Conservation (phyloP, 176 grass and related monocot species). For the Hyparrhenia diplandra region DNA sequence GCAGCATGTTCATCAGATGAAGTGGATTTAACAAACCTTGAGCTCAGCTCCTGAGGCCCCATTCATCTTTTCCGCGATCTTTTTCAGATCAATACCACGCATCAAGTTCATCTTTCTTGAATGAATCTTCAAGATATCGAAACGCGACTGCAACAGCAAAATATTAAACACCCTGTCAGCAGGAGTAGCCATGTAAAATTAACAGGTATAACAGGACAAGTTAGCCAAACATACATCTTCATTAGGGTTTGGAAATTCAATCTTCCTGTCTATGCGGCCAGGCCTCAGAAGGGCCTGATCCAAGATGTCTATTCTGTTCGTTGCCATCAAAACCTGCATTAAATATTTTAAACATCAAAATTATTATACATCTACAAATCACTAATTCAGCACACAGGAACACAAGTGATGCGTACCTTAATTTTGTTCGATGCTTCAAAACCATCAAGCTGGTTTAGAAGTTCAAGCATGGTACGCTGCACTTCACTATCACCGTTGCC, state of each 20-base stretch:
- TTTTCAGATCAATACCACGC: constrained; percentile 98
- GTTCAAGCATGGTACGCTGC: constrained; percentile 98
- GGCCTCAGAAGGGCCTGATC: constrained; percentile 97
- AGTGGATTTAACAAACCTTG: constrained; percentile 55
- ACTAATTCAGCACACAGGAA: background rate
- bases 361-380: background rate
- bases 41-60: constrained; percentile 96
- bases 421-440: constrained; percentile 99
- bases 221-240: constrained; percentile 61
- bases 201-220: background rate
- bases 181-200: background rate
- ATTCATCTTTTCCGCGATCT: constrained; percentile 97
- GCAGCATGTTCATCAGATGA: background rate
- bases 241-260: constrained; percentile 99
- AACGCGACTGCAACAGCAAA: constrained; percentile 66
- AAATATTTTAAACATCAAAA: constrained; percentile 25
- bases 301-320: constrained; percentile 97
- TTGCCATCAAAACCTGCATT: constrained; percentile 94
- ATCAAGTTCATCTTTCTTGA: constrained; percentile 99
- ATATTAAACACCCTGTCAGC: constrained; percentile 24
- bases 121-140: constrained; percentile 98
- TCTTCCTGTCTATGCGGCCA: constrained; percentile 97
- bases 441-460: constrained; percentile 99
- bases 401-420: constrained; percentile 42
- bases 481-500: constrained; percentile 98